These are phyloP conservation scores for Camellia granthamiana DNA, from an alignment of 148 eudicot species.

Conservation along the genomic window DNA sequence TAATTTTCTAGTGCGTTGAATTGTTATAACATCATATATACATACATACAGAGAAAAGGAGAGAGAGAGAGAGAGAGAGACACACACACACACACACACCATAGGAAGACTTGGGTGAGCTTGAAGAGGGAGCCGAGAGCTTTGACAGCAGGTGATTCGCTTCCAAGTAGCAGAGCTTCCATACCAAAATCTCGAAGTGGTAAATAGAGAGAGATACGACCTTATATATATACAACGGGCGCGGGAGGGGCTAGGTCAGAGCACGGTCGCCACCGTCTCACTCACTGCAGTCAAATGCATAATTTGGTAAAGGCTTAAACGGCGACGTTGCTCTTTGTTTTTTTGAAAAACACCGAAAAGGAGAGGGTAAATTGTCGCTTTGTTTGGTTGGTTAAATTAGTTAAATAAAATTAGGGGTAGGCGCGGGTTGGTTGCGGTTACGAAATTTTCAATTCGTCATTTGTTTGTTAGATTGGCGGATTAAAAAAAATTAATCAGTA, in stretches of 20 bases:
- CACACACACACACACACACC: slow-evolving; percentile 37
- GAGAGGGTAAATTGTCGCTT: too few relatives aligned
- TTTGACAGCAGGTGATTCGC: slow-evolving; percentile 34
- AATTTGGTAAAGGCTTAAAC: too few relatives aligned
- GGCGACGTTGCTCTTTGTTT: too few relatives aligned
- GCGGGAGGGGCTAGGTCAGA: not conserved
- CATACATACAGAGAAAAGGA: not conserved
- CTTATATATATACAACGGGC: not conserved
- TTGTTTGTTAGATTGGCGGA: too few relatives aligned
- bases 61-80: slow-evolving; percentile 11
- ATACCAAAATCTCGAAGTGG: slow-evolving; percentile 7
- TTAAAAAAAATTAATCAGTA: too few relatives aligned
- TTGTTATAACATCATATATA: not conserved
- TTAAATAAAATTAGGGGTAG: too few relatives aligned
- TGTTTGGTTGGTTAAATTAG: too few relatives aligned
- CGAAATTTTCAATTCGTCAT: too few relatives aligned
- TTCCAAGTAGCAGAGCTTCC: slow-evolving; percentile 14
- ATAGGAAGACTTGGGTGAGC: slow-evolving; percentile 58
- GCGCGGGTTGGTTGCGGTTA: too few relatives aligned
- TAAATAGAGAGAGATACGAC: not conserved
- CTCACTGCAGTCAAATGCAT: not conserved
- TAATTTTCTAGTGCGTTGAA: not conserved
- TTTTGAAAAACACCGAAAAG: too few relatives aligned
- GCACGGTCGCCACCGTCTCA: not conserved
- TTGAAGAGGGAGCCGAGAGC: slow-evolving; percentile 71